phyloP scores from a whole-genome alignment of 2,329 filamentous ascomycete species.

The Pseudogymnoascus sp. region DNA sequence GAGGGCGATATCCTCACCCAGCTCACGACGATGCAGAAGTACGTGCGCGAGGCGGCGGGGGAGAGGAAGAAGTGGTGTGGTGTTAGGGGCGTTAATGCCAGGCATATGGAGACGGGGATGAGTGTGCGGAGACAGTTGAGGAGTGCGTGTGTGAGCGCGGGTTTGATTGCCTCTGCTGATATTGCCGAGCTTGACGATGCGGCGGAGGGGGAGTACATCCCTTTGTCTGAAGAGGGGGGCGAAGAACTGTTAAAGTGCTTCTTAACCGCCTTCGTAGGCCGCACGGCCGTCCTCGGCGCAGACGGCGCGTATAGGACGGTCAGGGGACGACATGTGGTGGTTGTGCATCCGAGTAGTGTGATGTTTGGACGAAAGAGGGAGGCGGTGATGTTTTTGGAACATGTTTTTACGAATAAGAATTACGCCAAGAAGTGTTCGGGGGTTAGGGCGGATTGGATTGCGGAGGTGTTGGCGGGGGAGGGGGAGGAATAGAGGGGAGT shows the following conservation, averaged over 20 bases:
- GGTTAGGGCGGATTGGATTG: conserved; percentile 53
- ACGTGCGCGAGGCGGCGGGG: conserved; percentile 45
- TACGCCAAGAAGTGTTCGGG: conserved; percentile 60
- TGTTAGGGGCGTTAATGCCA: conserved; percentile 46
- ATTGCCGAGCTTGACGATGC: not conserved
- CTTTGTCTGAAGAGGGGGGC: conserved; percentile 46
- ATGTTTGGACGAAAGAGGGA: conserved; percentile 56
- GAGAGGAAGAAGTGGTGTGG: conserved; percentile 49
- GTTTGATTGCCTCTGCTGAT: conserved; percentile 29
- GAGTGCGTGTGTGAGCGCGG: conserved; percentile 45
- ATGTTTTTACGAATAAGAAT: conserved; percentile 59
- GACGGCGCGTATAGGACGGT: conserved; percentile 55
- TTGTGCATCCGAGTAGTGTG: conserved; percentile 56
- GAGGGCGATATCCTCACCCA: conserved; percentile 61
- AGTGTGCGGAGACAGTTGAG: conserved; percentile 57
- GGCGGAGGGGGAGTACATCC: conserved; percentile 35
- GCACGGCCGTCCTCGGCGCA: conserved; percentile 53
- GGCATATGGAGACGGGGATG: conserved; percentile 56
- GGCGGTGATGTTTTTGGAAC: conserved; percentile 61
- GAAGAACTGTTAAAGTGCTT: conserved; percentile 53
- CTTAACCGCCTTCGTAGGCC: conserved; percentile 51
- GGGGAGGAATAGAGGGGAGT: not conserved
- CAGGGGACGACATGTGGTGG: conserved; percentile 52
- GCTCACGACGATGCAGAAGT: conserved; percentile 55
- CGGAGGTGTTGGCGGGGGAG: conserved; percentile 19